phyloP scores from a whole-genome alignment of 1,284 basidiomycete species.

The Ceratobasidium sp. region DNA sequence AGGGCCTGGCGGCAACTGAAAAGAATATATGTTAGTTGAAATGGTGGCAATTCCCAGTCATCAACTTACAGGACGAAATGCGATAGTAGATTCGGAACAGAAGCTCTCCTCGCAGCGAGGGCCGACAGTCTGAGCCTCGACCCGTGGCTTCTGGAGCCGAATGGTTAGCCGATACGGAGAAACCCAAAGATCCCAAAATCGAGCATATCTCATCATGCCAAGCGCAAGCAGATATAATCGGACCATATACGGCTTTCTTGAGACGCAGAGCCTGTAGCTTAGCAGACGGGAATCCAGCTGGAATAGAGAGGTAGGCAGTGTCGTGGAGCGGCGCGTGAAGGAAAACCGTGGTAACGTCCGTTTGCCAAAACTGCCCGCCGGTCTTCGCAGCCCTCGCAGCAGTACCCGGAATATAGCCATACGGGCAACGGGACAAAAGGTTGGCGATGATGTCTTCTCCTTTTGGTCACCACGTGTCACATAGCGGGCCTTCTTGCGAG shows the following conservation, averaged over 20 bases:
- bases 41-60: too few relatives aligned
- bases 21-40: too few relatives aligned
- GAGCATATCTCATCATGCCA: conserved; percentile 46
- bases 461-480: conserved; percentile 3
- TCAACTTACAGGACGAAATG: too few relatives aligned
- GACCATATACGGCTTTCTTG: conserved; percentile 47
- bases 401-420: background rate
- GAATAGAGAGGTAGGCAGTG: conserved; percentile 1
- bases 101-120: too few relatives aligned
- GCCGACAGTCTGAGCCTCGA: too few relatives aligned
- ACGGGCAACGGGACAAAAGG: conserved; percentile 4
- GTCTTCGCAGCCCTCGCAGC: background rate
- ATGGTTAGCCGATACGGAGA: conserved; percentile 46
- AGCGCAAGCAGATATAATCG: conserved; percentile 47
- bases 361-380: conserved; percentile 1
- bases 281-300: background rate
- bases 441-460: background rate
- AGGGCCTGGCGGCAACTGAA: too few relatives aligned
- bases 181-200: conserved; percentile 48
- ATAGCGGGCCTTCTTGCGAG: conserved; percentile 24
- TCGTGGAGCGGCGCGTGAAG: conserved; percentile 11
- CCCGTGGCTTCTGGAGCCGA: too few relatives aligned
- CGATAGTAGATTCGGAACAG: too few relatives aligned
- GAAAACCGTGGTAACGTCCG: conserved; percentile 5
- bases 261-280: conserved; percentile 25